Evolutionary conservation across 139 green algal species (phyloP).

Genomic region (Auxenochlorella protothecoides): DNA sequence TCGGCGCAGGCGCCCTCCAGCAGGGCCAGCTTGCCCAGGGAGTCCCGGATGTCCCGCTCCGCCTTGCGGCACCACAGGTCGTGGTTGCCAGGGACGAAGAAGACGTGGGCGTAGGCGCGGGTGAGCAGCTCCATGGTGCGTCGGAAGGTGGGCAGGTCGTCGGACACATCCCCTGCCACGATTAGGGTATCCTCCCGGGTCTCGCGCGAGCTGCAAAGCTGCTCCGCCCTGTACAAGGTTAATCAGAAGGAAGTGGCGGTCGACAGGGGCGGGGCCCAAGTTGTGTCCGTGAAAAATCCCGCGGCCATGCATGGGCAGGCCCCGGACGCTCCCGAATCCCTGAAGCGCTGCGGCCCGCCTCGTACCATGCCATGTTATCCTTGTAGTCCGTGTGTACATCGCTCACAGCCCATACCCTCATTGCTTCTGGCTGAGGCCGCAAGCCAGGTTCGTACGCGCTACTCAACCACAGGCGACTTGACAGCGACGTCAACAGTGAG

Average conservation of each 20-base stretch:
- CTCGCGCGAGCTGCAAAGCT: neutral
- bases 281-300: neutral
- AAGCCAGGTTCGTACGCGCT: no score
- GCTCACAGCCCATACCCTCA: constrained; percentile 43
- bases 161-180: constrained; percentile 62
- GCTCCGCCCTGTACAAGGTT: neutral
- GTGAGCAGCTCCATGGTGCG: constrained; percentile 35
- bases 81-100: constrained; percentile 69
- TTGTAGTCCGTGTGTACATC: constrained; percentile 67
- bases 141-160: constrained; percentile 38
- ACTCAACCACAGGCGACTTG: no score
- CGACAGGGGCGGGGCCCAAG: neutral
- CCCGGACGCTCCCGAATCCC: no score
- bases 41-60: constrained; percentile 19
- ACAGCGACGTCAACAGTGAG: no score
- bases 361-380: constrained; percentile 51
- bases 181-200: constrained; percentile 40
- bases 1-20: constrained; percentile 40
- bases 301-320: no score
- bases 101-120: constrained; percentile 34
- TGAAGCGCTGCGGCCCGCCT: neutral
- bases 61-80: constrained; percentile 53
- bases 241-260: neutral
- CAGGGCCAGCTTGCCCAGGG: constrained; percentile 35
- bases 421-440: neutral